Base-by-base conservation (phyloP, 2,329 filamentous ascomycete species). In the Arthrobotrys musiformis region DNA sequence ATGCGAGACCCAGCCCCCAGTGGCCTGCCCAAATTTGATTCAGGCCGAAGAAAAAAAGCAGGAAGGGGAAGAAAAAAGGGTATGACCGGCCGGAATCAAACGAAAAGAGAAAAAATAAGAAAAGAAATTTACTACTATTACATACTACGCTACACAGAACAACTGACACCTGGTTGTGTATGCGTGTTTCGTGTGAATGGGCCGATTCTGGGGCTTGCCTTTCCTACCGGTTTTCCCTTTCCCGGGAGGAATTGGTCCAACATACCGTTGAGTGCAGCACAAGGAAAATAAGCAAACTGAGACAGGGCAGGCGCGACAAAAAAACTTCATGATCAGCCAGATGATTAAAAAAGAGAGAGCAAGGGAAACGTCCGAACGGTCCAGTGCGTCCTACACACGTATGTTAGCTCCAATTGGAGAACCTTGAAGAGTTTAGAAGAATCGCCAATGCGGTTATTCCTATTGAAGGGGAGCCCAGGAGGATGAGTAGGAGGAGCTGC, bases 11-110 rank as follows among this genome's bases (percentile, higher is more conserved):
- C 62, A 50, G 37, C 62, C 52, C 69, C 28, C 58, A 22, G 67
- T 67, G 70, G 62, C 70, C 70, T 68, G 70, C 70, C 70, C 70
- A 76, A 76, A 76, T 76, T 64, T 76, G 70, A 58, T 40, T 58
- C 54, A 19, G 37, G 17, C 37, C 2, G 6, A 42, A 9, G 8
- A 42, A 42, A 9, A 42, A 42, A 42, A 42, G 6, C 15, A n/a
- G 17, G 17, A n/a, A n/a, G 22, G 68, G 61, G 6, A 42, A n/a
- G 17, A 42, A n/a, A n/a, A 35, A 74, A 67, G 70, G 61, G 63
- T 54, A 56, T 28, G 28, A 44, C 37, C 37, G 37, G 60, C 37
- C 37, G 37, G 60, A 48, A 19, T n/a, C 60, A 19, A 44, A 24
- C 37, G 37, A 42, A 48, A 24, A n/a, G 42, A 30, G 42, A 50